These are phyloP conservation scores for Boletus huronensis DNA, from an alignment of 768 basidiomycete species.

Conservation along the genomic window DNA sequence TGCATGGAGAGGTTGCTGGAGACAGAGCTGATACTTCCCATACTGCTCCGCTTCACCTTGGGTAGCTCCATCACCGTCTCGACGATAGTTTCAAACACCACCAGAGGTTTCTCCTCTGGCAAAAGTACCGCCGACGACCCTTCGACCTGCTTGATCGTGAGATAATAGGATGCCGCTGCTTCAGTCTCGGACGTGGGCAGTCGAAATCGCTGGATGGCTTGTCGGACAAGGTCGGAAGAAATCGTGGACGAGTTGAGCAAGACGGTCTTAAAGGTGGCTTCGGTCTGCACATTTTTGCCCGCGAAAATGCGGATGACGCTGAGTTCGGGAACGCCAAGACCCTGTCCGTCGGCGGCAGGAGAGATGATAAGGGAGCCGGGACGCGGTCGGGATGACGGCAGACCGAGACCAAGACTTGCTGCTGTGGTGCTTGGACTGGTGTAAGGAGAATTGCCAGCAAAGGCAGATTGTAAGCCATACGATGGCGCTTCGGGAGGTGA, in stretches of 20 bases:
- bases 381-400: slow-evolving; percentile 54
- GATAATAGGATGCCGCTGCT: slow-evolving; percentile 65
- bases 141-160: slow-evolving; percentile 92
- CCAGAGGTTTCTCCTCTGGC: slow-evolving; percentile 76
- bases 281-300: slow-evolving; percentile 83
- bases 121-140: slow-evolving; percentile 75
- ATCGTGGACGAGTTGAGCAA: slow-evolving; percentile 85
- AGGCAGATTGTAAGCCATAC: slow-evolving; percentile 71
- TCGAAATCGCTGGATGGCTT: slow-evolving; percentile 93
- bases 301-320: slow-evolving; percentile 97
- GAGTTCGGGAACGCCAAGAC: slow-evolving; percentile 69
- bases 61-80: slow-evolving; percentile 78
- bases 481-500: slow-evolving; percentile 72
- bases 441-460: slow-evolving; percentile 48
- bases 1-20: slow-evolving; percentile 90
- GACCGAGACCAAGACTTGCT: slow-evolving; percentile 46
- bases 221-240: slow-evolving; percentile 77
- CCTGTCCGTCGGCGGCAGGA: slow-evolving; percentile 57
- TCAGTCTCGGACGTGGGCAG: slow-evolving; percentile 58
- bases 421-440: slow-evolving; percentile 36
- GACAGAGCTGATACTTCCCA: slow-evolving; percentile 93
- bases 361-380: slow-evolving; percentile 78
- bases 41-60: slow-evolving; percentile 88
- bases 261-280: slow-evolving; percentile 98
- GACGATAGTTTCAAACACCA: slow-evolving; percentile 82